Conservation (phyloP, 2,329 filamentous ascomycete species). For the Colletotrichum echinochloae region DNA sequence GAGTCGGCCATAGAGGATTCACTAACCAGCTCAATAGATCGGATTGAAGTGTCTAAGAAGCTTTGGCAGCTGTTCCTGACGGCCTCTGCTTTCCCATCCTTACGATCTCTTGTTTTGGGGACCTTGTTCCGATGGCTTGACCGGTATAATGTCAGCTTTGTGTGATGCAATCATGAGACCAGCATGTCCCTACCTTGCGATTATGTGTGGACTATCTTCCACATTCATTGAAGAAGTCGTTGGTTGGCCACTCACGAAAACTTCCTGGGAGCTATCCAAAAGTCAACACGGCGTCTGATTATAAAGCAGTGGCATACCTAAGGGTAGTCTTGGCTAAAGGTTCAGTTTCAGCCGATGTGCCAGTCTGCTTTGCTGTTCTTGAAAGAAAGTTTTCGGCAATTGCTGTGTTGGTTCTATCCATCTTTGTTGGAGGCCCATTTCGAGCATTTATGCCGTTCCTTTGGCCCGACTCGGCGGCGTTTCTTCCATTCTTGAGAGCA, state of each 20-base stretch:
- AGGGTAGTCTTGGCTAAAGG: not conserved
- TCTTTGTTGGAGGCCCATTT: no score
- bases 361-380: not conserved
- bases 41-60: not conserved
- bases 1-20: not conserved
- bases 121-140: not conserved
- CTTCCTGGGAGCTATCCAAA: not conserved
- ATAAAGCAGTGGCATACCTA: not conserved
- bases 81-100: not conserved
- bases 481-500: constrained; percentile 21
- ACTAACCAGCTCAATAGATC: not conserved
- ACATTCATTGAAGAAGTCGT: constrained; percentile 22
- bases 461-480: not conserved
- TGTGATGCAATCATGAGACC: not conserved
- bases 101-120: not conserved
- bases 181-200: not conserved
- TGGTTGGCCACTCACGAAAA: not conserved
- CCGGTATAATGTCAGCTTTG: constrained; percentile 3
- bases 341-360: not conserved
- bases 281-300: not conserved
- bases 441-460: not conserved
- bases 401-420: not conserved
- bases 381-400: not conserved
- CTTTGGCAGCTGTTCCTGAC: not conserved
- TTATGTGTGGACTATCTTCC: constrained; percentile 4